Evolutionary conservation across 805 yeast genomes (phyloP).

Genomic region (Debaryomyces tyrocola): DNA sequence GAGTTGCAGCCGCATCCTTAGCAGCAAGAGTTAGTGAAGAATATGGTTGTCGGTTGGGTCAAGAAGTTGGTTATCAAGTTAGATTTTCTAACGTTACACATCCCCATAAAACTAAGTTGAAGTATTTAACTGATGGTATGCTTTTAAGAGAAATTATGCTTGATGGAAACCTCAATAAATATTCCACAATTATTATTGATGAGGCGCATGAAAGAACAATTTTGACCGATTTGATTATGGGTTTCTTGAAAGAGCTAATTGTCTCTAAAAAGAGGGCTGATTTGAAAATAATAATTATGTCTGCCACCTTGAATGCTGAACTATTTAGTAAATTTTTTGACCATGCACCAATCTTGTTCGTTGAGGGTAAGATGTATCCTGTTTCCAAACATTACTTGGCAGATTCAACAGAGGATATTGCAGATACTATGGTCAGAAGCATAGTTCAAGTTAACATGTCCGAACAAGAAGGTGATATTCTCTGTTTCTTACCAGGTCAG

Average conservation of each 20-base stretch:
- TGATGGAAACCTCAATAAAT: slow-evolving; percentile 60
- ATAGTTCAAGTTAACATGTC: slow-evolving; percentile 75
- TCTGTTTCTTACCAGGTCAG: slow-evolving; percentile 93
- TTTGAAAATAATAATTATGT: slow-evolving; percentile 81
- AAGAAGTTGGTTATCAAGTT: slow-evolving; percentile 88
- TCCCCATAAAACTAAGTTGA: slow-evolving; percentile 59
- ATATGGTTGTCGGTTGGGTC: slow-evolving; percentile 73
- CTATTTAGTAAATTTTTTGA: slow-evolving; percentile 76
- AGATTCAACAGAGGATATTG: slow-evolving; percentile 74
- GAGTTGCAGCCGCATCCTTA: slow-evolving; percentile 94
- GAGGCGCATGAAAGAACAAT: slow-evolving; percentile 98
- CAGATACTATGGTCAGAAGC: slow-evolving; percentile 73
- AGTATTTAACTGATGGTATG: slow-evolving; percentile 97
- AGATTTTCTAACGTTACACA: slow-evolving; percentile 77
- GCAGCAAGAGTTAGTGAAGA: slow-evolving; percentile 94
- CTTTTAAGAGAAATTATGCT: slow-evolving; percentile 85
- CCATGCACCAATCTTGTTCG: slow-evolving; percentile 77
- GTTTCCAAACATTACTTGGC: slow-evolving; percentile 71
- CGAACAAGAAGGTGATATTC: slow-evolving; percentile 86
- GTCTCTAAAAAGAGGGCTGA: slow-evolving; percentile 48
- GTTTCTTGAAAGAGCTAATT: slow-evolving; percentile 74
- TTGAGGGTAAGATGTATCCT: slow-evolving; percentile 87
- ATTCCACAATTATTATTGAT: slow-evolving; percentile 80
- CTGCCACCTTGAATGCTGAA: slow-evolving; percentile 95
- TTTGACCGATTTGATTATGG: slow-evolving; percentile 84